Percentiles rank a stretch among this genome's conserved stretches.
Conservation (phyloP, 139 green algal genomes). For the Trebouxia sp. region DNA sequence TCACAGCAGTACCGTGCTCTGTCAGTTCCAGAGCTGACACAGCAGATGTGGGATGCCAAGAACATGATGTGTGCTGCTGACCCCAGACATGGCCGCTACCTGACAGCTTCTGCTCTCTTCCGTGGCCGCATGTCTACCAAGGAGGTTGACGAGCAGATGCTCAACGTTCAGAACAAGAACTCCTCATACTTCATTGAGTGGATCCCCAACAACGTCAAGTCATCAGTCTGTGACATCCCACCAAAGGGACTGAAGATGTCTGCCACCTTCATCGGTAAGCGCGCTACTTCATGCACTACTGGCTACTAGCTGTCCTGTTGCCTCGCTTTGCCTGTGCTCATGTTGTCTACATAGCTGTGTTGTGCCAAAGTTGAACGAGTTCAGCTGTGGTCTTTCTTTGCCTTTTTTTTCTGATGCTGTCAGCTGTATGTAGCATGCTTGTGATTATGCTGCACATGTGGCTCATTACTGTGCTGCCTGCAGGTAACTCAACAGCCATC, state of each 20-base stretch:
- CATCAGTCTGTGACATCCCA: conserved; percentile 94
- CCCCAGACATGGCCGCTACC: conserved; percentile 93
- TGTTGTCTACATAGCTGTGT: too few relatives aligned
- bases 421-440: too few relatives aligned
- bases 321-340: too few relatives aligned
- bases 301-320: not conserved
- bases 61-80: conserved; percentile 99
- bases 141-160: conserved; percentile 94
- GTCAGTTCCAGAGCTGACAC: conserved; percentile 52
- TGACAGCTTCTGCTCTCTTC: conserved; percentile 90
- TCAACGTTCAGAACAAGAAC: conserved; percentile 99
- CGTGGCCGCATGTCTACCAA: conserved; percentile 87
- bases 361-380: too few relatives aligned
- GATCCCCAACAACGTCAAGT: conserved; percentile 99
- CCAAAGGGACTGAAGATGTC: conserved; percentile 96
- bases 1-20: conserved; percentile 92
- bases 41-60: conserved; percentile 97
- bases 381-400: too few relatives aligned
- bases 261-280: conserved; percentile 88
- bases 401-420: too few relatives aligned
- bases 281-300: too few relatives aligned
- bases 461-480: not conserved
- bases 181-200: conserved; percentile 97
- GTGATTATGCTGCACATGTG: too few relatives aligned
- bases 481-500: conserved; percentile 91